Base-by-base conservation (phyloP, 805 yeast species). In the Kuraishia floccosa region DNA sequence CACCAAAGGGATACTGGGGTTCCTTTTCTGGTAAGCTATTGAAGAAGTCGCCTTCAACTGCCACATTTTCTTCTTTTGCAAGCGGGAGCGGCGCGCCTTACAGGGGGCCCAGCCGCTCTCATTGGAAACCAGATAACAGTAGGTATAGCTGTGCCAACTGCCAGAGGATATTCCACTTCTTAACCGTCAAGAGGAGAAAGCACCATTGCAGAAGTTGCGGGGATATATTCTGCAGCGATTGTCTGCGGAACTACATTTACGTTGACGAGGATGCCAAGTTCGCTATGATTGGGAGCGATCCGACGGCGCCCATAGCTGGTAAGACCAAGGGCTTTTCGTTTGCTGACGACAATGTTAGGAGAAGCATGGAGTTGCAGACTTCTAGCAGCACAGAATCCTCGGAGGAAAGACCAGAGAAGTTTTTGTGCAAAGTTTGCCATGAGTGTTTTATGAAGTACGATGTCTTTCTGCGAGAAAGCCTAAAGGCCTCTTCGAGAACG, bases 91-190 rank as follows among this genome's bases (percentile, higher is more conserved):
- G 22, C 7, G 22, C 7, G 22, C n/a, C n/a, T n/a, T n/a, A n/a
- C n/a, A 10, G 9, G 5, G 14, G 15, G 5, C 82, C 82, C 3
- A 68, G 80, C 0, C 58, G 72, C 29, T 58, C 55, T 6, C 89
- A 80, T 46, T 81, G 91, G 91, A 61, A 76, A 31, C 73, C 83
- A 17, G 94, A 89, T 52, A 67, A 67, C 28, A 49, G 70, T 14
- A 71, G 81, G 23, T 52, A 61, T 29, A 63, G 68, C 30, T 89
- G 97, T 51, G 65, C 70, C 10, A 64, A 67, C 17, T 89, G 97
- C 55, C 58, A 65, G 31, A 71, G 67, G 43, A 48, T 62, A 12
- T 87, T 89, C 56, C 77, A 86, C 23, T 76, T 45, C 76, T 43
- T 79, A 75, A 60, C 95, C 69, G 50, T 69, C 87, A 43, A 66